Percentiles rank a stretch among this genome's conserved stretches.
These are phyloP conservation scores for Meyerozyma athensensis DNA, from an alignment of 1,139 yeast genomes.

Conservation along the genomic window DNA sequence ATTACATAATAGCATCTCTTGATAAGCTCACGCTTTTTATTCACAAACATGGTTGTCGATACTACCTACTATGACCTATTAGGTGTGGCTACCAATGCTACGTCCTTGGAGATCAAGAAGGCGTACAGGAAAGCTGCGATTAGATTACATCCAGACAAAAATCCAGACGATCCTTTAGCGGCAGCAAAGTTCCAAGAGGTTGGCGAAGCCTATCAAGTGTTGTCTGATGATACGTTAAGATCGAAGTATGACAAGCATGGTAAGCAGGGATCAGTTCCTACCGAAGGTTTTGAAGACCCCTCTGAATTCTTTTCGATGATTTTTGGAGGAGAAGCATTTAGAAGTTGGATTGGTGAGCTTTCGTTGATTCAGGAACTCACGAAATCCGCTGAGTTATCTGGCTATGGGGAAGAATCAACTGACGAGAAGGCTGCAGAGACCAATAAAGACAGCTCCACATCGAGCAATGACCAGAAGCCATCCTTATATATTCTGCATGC, in stretches of 20 bases:
- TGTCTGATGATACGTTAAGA: slow-evolving; percentile 70
- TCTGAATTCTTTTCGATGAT: slow-evolving; percentile 65
- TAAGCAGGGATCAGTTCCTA: slow-evolving; percentile 76
- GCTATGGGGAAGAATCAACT: slow-evolving; percentile 37
- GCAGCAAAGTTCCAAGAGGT: slow-evolving; percentile 65
- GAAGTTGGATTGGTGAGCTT: slow-evolving; percentile 79
- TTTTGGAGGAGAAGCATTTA: slow-evolving; percentile 75
- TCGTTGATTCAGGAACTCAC: slow-evolving; percentile 78
- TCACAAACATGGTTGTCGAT: slow-evolving; percentile 77
- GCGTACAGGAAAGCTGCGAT: slow-evolving; percentile 91
- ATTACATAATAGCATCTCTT: slow-evolving; percentile 6
- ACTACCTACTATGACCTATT: slow-evolving; percentile 82
- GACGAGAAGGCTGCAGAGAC: slow-evolving; percentile 13
- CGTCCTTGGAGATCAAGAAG: slow-evolving; percentile 80
- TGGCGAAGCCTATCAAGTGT: slow-evolving; percentile 79
- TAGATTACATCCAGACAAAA: slow-evolving; percentile 90
- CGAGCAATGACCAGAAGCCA: neutral
- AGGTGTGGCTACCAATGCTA: slow-evolving; percentile 65
- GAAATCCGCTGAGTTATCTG: slow-evolving; percentile 62
- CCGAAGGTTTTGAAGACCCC: slow-evolving; percentile 69
- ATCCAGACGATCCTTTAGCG: slow-evolving; percentile 81
- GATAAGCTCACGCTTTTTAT: slow-evolving; percentile 11
- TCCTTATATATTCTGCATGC: neutral
- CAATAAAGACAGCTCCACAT: neutral
- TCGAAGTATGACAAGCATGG: slow-evolving; percentile 81